Percentiles rank a stretch among this genome's conserved stretches.
These are phyloP conservation scores for Pneumocystis jirovecii DNA, from an alignment of 1,139 yeast species.

Conservation along the genomic window DNA sequence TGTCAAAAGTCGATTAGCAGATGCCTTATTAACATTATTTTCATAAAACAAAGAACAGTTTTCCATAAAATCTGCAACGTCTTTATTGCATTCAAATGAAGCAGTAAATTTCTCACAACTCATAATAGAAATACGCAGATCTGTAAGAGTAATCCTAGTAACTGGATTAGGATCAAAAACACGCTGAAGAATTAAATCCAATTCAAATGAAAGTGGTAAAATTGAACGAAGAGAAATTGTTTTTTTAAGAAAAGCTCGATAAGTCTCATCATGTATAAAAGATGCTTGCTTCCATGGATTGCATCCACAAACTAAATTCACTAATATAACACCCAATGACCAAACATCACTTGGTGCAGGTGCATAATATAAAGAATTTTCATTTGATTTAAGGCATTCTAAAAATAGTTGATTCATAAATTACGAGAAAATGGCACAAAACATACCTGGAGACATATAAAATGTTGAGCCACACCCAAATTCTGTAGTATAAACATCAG, in stretches of 20 bases:
- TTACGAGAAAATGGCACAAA: not conserved
- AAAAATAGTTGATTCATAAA: not conserved
- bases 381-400: constrained; percentile 8
- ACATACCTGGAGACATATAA: constrained; percentile 71
- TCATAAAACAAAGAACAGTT: not conserved
- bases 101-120: constrained; percentile 17
- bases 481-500: constrained; percentile 45
- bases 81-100: not conserved
- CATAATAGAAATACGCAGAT: constrained; percentile 24
- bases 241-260: constrained; percentile 36
- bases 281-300: constrained; percentile 88
- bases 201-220: constrained; percentile 49
- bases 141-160: constrained; percentile 40
- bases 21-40: not conserved
- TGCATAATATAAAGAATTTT: constrained; percentile 18
- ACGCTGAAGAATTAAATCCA: constrained; percentile 38
- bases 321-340: constrained; percentile 71
- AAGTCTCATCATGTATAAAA: constrained; percentile 41
- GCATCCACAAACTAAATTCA: constrained; percentile 67
- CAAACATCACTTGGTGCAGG: constrained; percentile 72
- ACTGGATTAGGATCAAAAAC: constrained; percentile 52
- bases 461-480: constrained; percentile 77
- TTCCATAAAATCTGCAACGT: not conserved
- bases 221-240: constrained; percentile 43
- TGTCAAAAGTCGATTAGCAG: not conserved